Evolutionary conservation across 2,329 filamentous ascomycete species (phyloP).

Genomic region (Scytalidium lignicola): DNA sequence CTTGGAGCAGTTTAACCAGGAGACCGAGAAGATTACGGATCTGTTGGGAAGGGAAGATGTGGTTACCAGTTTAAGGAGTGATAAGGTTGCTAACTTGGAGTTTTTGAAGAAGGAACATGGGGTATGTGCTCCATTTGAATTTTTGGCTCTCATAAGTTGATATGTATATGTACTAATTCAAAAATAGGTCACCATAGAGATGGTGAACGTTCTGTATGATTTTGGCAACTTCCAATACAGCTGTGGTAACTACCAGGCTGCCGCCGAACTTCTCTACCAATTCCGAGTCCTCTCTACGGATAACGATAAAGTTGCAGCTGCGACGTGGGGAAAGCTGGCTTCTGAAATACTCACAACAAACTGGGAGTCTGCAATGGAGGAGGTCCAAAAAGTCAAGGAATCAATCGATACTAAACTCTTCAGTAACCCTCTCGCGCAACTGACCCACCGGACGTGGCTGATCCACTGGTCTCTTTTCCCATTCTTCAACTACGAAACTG

Average conservation of each 20-base stretch:
- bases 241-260: slow-evolving; percentile 87
- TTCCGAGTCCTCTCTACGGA: slow-evolving; percentile 98
- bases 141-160: not conserved
- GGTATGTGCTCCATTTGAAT: slow-evolving; percentile 44
- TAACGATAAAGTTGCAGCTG: slow-evolving; percentile 92
- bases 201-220: slow-evolving; percentile 94
- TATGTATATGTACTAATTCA: slow-evolving; percentile 8
- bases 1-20: slow-evolving; percentile 78
- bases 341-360: slow-evolving; percentile 92
- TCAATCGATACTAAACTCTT: slow-evolving; percentile 91
- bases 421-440: slow-evolving; percentile 91
- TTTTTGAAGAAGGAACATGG: slow-evolving; percentile 96
- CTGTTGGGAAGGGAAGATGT: slow-evolving; percentile 85
- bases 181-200: slow-evolving; percentile 76
- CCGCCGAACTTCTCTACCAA: slow-evolving; percentile 90
- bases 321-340: slow-evolving; percentile 96
- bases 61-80: slow-evolving; percentile 82
- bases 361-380: slow-evolving; percentile 92
- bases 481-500: slow-evolving; percentile 94
- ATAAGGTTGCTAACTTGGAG: slow-evolving; percentile 98
- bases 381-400: slow-evolving; percentile 85
- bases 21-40: slow-evolving; percentile 83
- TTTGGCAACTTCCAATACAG: slow-evolving; percentile 98
- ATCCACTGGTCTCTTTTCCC: slow-evolving; percentile 99
- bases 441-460: slow-evolving; percentile 94